phyloP scores from a whole-genome alignment of 1,284 basidiomycete species.

The Kalmanozyma brasiliensis region DNA sequence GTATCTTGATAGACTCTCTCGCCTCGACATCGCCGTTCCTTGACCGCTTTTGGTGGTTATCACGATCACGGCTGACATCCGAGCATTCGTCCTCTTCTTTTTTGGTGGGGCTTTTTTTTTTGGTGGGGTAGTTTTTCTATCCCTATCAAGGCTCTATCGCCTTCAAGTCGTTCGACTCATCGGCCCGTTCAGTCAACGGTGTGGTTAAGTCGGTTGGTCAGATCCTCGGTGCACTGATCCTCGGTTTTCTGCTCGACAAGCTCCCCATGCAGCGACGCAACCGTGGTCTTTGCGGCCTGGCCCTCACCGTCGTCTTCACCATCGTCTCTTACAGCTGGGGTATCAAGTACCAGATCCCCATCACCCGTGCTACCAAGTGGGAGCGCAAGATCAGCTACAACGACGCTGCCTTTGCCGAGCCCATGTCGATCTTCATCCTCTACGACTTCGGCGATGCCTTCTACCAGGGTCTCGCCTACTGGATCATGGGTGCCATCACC shows the following conservation, averaged over 20 bases:
- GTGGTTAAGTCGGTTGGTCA: conserved; percentile 31
- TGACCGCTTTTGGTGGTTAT: background rate
- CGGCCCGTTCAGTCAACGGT: conserved; percentile 26
- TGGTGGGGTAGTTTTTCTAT: conserved; percentile 26
- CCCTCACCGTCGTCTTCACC: conserved; percentile 21
- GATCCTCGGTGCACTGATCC: conserved; percentile 28
- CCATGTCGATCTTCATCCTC: conserved; percentile 33
- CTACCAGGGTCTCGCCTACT: conserved; percentile 49
- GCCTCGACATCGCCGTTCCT: no score
- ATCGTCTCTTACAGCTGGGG: conserved; percentile 37
- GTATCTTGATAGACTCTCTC: background rate
- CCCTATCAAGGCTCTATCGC: conserved; percentile 48
- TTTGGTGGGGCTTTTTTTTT: no score
- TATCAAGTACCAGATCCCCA: conserved; percentile 41
- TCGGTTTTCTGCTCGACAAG: conserved; percentile 45
- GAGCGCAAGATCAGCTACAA: conserved; percentile 31
- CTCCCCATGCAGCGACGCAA: conserved; percentile 34
- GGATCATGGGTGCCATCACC: conserved; percentile 55
- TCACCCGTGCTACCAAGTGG: conserved; percentile 35
- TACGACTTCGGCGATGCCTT: conserved; percentile 39
- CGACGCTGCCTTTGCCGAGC: conserved; percentile 29
- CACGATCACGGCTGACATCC: no score
- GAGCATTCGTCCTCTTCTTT: no score
- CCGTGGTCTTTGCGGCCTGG: conserved; percentile 24
- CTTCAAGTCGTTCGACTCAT: conserved; percentile 25